phyloP scores from a whole-genome alignment of 75 land plant species.

The Chamaecyparis obtusa region DNA sequence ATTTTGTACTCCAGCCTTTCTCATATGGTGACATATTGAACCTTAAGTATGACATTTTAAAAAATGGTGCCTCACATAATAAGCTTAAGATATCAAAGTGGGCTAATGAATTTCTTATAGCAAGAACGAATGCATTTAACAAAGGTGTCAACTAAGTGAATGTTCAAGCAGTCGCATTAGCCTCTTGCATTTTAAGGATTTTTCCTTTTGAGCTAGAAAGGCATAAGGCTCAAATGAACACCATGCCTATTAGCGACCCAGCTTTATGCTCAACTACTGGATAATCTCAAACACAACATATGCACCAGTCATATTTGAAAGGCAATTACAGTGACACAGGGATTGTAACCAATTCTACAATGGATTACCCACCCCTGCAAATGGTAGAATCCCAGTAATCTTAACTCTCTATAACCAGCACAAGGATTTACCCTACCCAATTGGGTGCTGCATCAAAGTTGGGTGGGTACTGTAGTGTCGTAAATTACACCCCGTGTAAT shows the following conservation, averaged over 20 bases:
- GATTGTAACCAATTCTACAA: not conserved
- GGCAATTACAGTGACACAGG: not conserved
- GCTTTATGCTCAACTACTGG: not conserved
- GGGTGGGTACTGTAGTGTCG: not conserved
- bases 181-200: not conserved
- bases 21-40: not conserved
- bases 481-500: no score
- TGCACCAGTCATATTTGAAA: not conserved
- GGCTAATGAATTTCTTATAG: not conserved
- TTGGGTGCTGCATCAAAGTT: not conserved
- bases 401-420: not conserved
- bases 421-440: not conserved
- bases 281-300: not conserved
- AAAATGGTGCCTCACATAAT: not conserved
- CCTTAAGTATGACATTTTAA: not conserved
- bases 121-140: not conserved
- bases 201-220: not conserved
- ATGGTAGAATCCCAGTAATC: not conserved
- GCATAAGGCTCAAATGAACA: not conserved
- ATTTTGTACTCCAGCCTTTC: not conserved
- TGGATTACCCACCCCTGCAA: not conserved
- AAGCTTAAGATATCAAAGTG: not conserved
- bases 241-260: not conserved
- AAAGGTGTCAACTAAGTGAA: not conserved
- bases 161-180: not conserved